Base-by-base conservation (phyloP, 352 stramenopile species). In the Phytophthora fragariae region DNA sequence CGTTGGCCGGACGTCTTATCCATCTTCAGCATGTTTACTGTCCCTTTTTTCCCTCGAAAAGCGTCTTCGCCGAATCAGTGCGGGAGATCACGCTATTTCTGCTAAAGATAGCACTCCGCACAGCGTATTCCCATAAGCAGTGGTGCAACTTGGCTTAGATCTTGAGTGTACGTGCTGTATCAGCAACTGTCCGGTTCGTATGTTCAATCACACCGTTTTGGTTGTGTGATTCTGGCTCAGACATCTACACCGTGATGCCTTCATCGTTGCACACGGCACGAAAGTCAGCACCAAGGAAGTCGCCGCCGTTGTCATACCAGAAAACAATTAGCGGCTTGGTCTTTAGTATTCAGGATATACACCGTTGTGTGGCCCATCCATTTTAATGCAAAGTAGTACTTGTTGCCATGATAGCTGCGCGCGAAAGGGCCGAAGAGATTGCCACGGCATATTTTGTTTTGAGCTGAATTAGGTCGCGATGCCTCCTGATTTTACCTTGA, bases 311-410 rank as follows among this genome's bases (percentile, higher is more conserved):
- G n/a, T 63, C 39, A 12, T 52, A 73, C 1, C 55, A 33, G 33
- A n/a, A n/a, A n/a, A n/a, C n/a, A n/a, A n/a, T n/a, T 6, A 0
- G 67, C 56, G 0, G 67, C 46, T 0, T 74, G 60, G 19, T 10
- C 35, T 10, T 74, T 70, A 3, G 17, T 12, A 8, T 70, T 65
- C 0, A 74, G 14, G 24, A 70, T 62, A 9, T 61, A 70, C 1
- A 61, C 49, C 1, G 53, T 46, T 74, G 47, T 74, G 47, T 70
- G 55, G 2, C 35, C 60, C 31, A 52, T 61, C 44, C 67, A 70
- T 14, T 65, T 65, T 1, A 70, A 3, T 0, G 67, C 46, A 1
- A 62, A 31, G n/a, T 58, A 58, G 6, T 70, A 74, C 5, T 19
- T 10, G 8, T 74, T 74, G 0, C 55, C 44, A 35, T 74, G 15